Evolutionary conservation across 139 green algal species (phyloP).

Genomic region (Auxenochlorella protothecoides): DNA sequence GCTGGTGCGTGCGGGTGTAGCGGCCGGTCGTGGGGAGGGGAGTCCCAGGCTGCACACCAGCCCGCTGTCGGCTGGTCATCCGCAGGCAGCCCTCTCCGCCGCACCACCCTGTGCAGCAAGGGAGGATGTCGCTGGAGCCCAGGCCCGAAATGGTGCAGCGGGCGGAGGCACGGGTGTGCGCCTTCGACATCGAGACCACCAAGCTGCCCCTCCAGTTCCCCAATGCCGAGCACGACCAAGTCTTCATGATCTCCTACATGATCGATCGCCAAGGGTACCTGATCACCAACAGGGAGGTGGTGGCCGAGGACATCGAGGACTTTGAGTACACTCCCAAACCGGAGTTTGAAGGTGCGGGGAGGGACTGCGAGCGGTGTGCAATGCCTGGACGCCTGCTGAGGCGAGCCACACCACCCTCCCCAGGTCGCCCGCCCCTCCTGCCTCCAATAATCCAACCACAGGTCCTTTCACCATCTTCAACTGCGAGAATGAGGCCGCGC

Average conservation of each 20-base stretch:
- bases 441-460: background rate
- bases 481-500: constrained; percentile 62
- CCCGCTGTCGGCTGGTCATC: background rate
- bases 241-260: constrained; percentile 99
- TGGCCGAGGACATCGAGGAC: constrained; percentile 77
- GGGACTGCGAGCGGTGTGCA: too few species aligned
- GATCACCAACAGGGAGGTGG: constrained; percentile 87
- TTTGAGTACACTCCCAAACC: constrained; percentile 98
- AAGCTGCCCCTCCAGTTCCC: constrained; percentile 98
- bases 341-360: constrained; percentile 62
- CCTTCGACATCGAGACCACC: constrained; percentile 98
- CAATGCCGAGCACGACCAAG: constrained; percentile 89
- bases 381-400: too few species aligned
- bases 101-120: constrained; percentile 32
- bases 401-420: too few species aligned
- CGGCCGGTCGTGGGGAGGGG: too few species aligned
- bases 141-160: constrained; percentile 70
- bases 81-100: background rate
- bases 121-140: constrained; percentile 34
- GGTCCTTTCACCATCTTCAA: constrained; percentile 90
- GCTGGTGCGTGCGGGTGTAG: too few species aligned
- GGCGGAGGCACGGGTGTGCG: constrained; percentile 81
- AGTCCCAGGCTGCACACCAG: background rate
- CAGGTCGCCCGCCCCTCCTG: too few species aligned
- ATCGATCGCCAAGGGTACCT: constrained; percentile 92